Conservation (phyloP, 2,329 filamentous ascomycete genomes). For the Apiospora marii region DNA sequence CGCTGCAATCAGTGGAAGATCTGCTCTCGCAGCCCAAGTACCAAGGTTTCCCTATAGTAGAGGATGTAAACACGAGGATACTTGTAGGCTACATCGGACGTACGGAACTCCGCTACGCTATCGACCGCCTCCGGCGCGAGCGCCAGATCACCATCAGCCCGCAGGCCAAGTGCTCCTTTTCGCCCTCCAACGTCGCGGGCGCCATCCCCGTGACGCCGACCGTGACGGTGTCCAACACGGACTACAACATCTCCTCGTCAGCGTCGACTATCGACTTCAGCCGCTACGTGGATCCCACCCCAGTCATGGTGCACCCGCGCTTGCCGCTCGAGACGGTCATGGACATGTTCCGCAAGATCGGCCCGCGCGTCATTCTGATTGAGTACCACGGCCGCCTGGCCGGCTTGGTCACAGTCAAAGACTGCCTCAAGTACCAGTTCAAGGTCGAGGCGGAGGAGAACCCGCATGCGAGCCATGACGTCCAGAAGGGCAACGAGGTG, state of each 20-base stretch:
- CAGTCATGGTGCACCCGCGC: constrained; percentile 88
- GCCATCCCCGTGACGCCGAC: constrained; percentile 51
- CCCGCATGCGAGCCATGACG: constrained; percentile 64
- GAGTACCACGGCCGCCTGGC: constrained; percentile 86
- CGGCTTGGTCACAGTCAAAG: constrained; percentile 93
- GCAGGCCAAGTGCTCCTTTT: constrained; percentile 78
- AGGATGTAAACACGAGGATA: constrained; percentile 72
- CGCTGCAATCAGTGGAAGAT: constrained; percentile 77
- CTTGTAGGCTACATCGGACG: constrained; percentile 92
- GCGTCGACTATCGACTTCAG: constrained; percentile 73
- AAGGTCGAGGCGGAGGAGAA: constrained; percentile 89
- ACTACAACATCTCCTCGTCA: constrained; percentile 61
- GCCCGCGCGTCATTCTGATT: constrained; percentile 89
- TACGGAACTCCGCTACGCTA: constrained; percentile 89
- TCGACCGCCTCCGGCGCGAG: constrained; percentile 79
- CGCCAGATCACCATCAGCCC: constrained; percentile 65
- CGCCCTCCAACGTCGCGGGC: constrained; percentile 50
- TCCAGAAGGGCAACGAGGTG: constrained; percentile 67
- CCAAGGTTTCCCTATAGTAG: constrained; percentile 92
- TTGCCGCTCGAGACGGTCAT: constrained; percentile 95
- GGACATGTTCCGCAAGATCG: constrained; percentile 98
- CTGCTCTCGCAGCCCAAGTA: constrained; percentile 81
- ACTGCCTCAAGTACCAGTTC: constrained; percentile 97
- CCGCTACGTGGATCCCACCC: constrained; percentile 87
- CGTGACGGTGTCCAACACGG: constrained; percentile 67